A percentile compares a stretch with the other conserved stretches of the same genome.
Conservation (phyloP, 371 early-diverging fungal genomes). For the Synchytrium microbalum region DNA sequence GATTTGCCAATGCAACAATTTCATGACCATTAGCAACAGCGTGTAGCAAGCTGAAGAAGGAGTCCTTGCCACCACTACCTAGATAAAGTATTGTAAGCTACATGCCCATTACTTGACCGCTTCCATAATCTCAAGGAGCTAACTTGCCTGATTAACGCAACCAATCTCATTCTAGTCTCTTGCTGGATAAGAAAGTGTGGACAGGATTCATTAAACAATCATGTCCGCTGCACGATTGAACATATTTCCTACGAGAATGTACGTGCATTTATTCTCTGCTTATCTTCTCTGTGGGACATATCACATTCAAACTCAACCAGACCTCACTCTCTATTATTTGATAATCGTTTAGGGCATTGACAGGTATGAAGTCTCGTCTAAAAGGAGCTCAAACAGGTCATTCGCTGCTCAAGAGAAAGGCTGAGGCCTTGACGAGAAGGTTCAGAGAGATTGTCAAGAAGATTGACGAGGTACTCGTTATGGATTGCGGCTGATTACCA, state of each 20-base stretch:
- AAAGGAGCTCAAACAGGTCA: constrained; percentile 99
- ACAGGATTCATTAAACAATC: no score
- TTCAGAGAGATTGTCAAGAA: constrained; percentile 91
- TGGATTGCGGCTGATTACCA: background rate
- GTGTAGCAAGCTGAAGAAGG: constrained; percentile 93
- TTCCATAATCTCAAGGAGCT: no score
- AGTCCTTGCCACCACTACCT: constrained; percentile 98
- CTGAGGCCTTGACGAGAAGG: constrained; percentile 95
- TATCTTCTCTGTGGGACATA: background rate
- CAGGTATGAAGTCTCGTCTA: constrained; percentile 87
- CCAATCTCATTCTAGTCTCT: background rate
- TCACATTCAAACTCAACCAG: background rate
- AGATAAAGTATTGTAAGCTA: no score
- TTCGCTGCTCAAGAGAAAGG: constrained; percentile 92
- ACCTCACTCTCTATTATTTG: no score
- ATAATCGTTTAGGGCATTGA: constrained; percentile 65
- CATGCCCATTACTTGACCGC: no score
- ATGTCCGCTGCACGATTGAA: constrained; percentile 49
- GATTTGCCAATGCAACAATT: constrained; percentile 90
- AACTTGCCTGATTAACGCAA: background rate
- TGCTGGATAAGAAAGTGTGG: no score
- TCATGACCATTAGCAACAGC: constrained; percentile 92
- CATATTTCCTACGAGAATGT: constrained; percentile 89
- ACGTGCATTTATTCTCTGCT: constrained; percentile 22
- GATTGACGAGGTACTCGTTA: constrained; percentile 71